Conservation (phyloP, 2,329 filamentous ascomycete species). For the Xylaria polymorpha region DNA sequence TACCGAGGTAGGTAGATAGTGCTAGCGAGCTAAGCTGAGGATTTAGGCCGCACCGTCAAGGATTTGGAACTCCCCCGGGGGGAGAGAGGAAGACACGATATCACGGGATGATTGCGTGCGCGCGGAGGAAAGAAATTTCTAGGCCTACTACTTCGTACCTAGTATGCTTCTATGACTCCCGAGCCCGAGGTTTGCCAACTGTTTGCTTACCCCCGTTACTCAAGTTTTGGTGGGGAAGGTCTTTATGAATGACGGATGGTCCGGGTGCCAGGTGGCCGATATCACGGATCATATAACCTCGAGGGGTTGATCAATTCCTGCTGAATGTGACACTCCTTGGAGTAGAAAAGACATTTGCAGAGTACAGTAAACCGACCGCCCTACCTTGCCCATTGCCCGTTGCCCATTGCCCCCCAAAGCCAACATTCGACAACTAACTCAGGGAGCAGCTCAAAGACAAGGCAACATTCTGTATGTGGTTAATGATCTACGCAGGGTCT, state of each 20-base stretch:
- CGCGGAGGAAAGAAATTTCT: conserved; percentile 19
- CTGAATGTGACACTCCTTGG: conserved; percentile 32
- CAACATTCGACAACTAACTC: conserved; percentile 10
- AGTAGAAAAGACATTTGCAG: conserved; percentile 15
- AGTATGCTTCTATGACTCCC: conserved; percentile 8
- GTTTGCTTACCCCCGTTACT: conserved; percentile 34
- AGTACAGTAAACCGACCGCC: background rate
- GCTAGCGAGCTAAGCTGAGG: conserved; percentile 30
- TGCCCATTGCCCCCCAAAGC: conserved; percentile 4
- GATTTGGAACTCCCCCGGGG: conserved; percentile 8
- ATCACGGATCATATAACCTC: conserved; percentile 32
- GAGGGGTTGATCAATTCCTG: conserved; percentile 27
- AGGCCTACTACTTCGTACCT: background rate
- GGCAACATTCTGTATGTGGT: conserved; percentile 8
- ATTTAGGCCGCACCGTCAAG: conserved; percentile 24
- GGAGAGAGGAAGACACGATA: conserved; percentile 32
- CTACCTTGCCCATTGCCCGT: background rate
- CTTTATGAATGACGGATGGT: conserved; percentile 26
- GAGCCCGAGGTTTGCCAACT: conserved; percentile 22
- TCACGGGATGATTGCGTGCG: conserved; percentile 34
- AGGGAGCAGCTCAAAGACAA: conserved; percentile 9
- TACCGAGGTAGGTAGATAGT: conserved; percentile 2
- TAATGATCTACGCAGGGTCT: conserved; percentile 35
- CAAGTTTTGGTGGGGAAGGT: conserved; percentile 27
- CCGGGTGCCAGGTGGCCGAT: conserved; percentile 26